Evolutionary conservation across 2,329 filamentous ascomycete species (phyloP), one percentile per base, ranked within the genome.

Genomic region (Penicillium sp.): DNA sequence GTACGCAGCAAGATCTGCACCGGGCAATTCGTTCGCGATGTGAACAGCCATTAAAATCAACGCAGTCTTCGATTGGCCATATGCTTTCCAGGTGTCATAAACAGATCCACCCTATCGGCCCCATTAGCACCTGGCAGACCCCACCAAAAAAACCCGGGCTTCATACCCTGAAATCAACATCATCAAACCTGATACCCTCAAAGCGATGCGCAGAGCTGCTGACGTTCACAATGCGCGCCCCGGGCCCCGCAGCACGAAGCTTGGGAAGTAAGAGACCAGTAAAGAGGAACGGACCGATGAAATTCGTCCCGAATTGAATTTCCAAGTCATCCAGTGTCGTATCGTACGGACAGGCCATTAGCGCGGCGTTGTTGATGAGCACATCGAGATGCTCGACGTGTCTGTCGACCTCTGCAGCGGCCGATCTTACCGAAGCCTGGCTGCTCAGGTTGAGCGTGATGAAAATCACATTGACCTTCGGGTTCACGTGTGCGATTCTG

Each of bases 81-180:
- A 44, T 44, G 43, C 43, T 44, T 44, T 44, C 43, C 43, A 44
- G 14, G 43, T 44, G 13, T 44, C 43, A 32, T 44, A 44, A n/a
- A n/a, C 13, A 10, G 24, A 16, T 31, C 43, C 43, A 18, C 43
- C 24, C 43, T 44, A 11, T 18, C 14, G 8, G 8, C n/a, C 22
- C 4, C 16, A 40, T 40, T 21, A 40, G 38, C n/a, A 18, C 18
- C 18, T 18, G 18, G 2, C 18, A 40, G 9, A 22, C n/a, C 38
- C 18, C 38, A 40, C 38, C 4, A 16, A 16, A 9, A 14, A 8
- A 43, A 8, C 3, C 22, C 14, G 7, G 7, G n/a, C n/a, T 18
- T 3, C 43, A 31, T 21, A 44, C 43, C 43, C 18, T 16, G 24
- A 44, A 44, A 29, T 44, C 27, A 8, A 44, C 6, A 32, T 44